Percentiles rank a stretch among this genome's conserved stretches.
phyloP scores from a whole-genome alignment of 1,284 basidiomycete genomes.

The Phenoliferia sp. region DNA sequence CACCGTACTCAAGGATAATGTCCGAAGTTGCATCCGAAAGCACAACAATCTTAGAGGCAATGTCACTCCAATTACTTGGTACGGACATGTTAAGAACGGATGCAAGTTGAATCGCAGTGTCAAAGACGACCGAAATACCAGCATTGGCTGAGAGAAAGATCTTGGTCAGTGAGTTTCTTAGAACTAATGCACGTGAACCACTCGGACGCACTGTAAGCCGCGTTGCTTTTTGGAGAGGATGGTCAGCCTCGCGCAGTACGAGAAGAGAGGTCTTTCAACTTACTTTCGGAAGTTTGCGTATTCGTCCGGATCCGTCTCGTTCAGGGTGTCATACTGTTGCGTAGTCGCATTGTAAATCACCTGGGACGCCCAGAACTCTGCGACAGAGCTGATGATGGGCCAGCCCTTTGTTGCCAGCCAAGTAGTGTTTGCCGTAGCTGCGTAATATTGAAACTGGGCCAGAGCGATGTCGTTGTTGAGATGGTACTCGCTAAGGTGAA shows the following conservation, averaged over 20 bases:
- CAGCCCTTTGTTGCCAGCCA: slow-evolving; percentile 32
- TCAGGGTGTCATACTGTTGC: slow-evolving; percentile 21
- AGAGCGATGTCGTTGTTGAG: slow-evolving; percentile 36
- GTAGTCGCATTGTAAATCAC: slow-evolving; percentile 28
- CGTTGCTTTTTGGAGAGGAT: slow-evolving; percentile 7
- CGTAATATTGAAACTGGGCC: slow-evolving; percentile 33
- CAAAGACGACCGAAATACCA: slow-evolving; percentile 27
- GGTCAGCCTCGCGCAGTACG: not conserved
- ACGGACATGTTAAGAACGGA: slow-evolving; percentile 16
- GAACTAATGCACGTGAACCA: not conserved
- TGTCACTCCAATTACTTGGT: slow-evolving; percentile 29
- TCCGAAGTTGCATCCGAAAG: slow-evolving; percentile 19
- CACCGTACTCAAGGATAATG: slow-evolving; percentile 34
- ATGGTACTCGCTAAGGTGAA: slow-evolving; percentile 32
- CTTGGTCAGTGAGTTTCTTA: not conserved
- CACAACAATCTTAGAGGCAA: slow-evolving; percentile 26
- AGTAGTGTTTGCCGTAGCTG: slow-evolving; percentile 30
- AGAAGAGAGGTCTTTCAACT: not conserved
- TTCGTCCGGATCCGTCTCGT: slow-evolving; percentile 31
- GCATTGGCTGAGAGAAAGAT: slow-evolving; percentile 34
- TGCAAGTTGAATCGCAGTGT: slow-evolving; percentile 23
- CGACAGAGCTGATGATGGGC: slow-evolving; percentile 32
- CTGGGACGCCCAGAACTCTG: slow-evolving; percentile 34
- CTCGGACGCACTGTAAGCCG: slow-evolving; percentile 7
- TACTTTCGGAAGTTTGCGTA: slow-evolving; percentile 25